These are phyloP conservation scores for Xerocomus brunneocitrinus DNA, from an alignment of 768 basidiomycete genomes.

Conservation along the genomic window DNA sequence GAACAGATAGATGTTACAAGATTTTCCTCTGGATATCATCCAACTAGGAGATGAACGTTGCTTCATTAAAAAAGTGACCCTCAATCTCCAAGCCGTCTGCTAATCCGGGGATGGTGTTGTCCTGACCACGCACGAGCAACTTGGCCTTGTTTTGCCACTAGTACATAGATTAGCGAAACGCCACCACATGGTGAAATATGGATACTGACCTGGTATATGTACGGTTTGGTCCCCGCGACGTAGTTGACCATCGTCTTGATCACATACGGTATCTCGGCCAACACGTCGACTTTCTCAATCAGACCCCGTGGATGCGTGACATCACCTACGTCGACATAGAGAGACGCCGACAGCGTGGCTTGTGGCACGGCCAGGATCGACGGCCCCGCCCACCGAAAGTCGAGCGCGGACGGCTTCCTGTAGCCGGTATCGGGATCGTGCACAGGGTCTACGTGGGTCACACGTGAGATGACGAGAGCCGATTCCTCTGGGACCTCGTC, in stretches of 20 bases:
- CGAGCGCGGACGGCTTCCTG: conserved; percentile 59
- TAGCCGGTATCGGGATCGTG: conserved; percentile 83
- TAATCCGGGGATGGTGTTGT: conserved; percentile 37
- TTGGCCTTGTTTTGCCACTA: conserved; percentile 59
- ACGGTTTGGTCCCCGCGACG: conserved; percentile 89
- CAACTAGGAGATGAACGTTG: conserved; percentile 74
- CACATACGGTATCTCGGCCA: conserved; percentile 91
- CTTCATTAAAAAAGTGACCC: conserved; percentile 81
- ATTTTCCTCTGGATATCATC: background rate
- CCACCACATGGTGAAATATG: background rate
- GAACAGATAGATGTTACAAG: background rate
- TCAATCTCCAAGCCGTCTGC: conserved; percentile 45
- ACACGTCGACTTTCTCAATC: conserved; percentile 89
- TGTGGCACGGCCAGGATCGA: conserved; percentile 51
- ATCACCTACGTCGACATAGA: conserved; percentile 56
- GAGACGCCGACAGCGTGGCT: conserved; percentile 52
- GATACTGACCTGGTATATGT: conserved; percentile 79
- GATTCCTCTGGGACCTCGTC: conserved; percentile 50
- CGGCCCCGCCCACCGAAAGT: conserved; percentile 75
- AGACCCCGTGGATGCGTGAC: conserved; percentile 62
- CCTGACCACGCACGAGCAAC: conserved; percentile 43
- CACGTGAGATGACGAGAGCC: conserved; percentile 56
- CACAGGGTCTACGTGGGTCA: conserved; percentile 54
- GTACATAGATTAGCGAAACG: background rate
- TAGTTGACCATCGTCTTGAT: conserved; percentile 91